A percentile compares a stretch with the other conserved stretches of the same genome.
These are phyloP conservation scores for Xylaria polymorpha DNA, from an alignment of 2,329 filamentous ascomycete species.

Conservation along the genomic window DNA sequence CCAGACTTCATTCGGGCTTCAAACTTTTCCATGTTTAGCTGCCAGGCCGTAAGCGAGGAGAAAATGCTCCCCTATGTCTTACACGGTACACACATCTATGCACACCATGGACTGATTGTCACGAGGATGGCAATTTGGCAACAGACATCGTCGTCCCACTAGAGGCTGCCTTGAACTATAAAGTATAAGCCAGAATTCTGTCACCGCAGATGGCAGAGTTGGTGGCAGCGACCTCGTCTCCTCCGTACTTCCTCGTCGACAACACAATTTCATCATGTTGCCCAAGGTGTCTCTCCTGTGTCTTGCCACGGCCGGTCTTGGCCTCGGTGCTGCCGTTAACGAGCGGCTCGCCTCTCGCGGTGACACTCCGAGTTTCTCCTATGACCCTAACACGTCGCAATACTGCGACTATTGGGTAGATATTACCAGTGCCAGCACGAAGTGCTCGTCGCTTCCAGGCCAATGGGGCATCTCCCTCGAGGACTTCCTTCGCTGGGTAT, in stretches of 20 bases:
- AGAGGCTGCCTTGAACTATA: background rate
- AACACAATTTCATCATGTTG: constrained; percentile 11
- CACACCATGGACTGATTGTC: constrained; percentile 2
- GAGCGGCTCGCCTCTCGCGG: constrained; percentile 6
- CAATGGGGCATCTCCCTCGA: constrained; percentile 10
- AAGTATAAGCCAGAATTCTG: constrained; percentile 7
- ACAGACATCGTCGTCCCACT: constrained; percentile 6
- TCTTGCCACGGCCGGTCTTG: constrained; percentile 14
- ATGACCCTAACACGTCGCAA: constrained; percentile 11
- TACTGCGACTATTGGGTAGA: constrained; percentile 18
- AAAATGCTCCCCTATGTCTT: constrained; percentile 8
- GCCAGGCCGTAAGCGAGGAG: constrained; percentile 4
- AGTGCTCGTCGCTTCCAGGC: constrained; percentile 10
- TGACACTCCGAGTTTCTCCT: background rate
- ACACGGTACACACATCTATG: background rate
- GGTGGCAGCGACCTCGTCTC: constrained; percentile 3
- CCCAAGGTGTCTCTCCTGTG: constrained; percentile 7
- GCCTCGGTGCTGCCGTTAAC: background rate
- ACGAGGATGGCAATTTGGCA: constrained; percentile 8
- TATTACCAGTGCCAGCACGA: constrained; percentile 10
- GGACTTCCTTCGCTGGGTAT: constrained; percentile 22
- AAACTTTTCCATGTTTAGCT: constrained; percentile 9
- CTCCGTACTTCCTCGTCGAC: constrained; percentile 5
- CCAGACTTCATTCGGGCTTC: constrained; percentile 11
- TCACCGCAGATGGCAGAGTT: background rate